phyloP scores from a whole-genome alignment of 1,139 yeast genomes.

The Saccharomycopsis hybrid region DNA sequence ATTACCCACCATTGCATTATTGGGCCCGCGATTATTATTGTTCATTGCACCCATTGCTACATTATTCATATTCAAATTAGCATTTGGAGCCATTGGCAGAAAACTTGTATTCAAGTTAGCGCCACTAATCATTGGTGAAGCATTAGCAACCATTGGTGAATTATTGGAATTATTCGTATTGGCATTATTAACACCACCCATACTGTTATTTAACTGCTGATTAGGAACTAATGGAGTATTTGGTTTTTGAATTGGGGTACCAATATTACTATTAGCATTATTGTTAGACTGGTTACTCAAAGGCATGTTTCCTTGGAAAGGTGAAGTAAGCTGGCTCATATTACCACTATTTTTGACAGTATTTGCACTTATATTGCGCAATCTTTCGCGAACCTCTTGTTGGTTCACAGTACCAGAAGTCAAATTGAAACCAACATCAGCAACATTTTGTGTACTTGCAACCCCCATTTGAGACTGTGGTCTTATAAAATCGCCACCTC shows the following conservation, averaged over 20 bases:
- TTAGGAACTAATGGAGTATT: slow-evolving; percentile 10
- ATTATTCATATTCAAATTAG: neutral
- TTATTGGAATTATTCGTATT: too few relatives aligned
- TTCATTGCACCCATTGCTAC: neutral
- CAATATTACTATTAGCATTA: slow-evolving; percentile 4
- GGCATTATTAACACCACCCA: too few relatives aligned
- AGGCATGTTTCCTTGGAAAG: too few relatives aligned
- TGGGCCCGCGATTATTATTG: neutral
- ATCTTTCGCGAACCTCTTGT: slow-evolving; percentile 19
- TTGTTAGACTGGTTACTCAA: neutral
- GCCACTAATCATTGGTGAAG: slow-evolving; percentile 12
- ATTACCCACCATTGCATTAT: neutral
- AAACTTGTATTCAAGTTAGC: neutral
- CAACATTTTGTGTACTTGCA: slow-evolving; percentile 2
- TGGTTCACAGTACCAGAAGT: slow-evolving; percentile 14
- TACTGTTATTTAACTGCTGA: slow-evolving; percentile 4
- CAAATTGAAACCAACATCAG: slow-evolving; percentile 5
- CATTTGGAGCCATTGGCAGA: slow-evolving; percentile 6
- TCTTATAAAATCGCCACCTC: slow-evolving; percentile 4
- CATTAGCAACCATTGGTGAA: slow-evolving; percentile 12
- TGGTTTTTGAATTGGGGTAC: slow-evolving; percentile 10
- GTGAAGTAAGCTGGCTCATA: too few relatives aligned
- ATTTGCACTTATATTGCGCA: slow-evolving; percentile 6
- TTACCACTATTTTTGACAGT: neutral
- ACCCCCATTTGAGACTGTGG: neutral